Evolutionary conservation across 352 stramenopile species (phyloP), one percentile per base, ranked within the genome.

Genomic region (Globisporangium mamillatum): DNA sequence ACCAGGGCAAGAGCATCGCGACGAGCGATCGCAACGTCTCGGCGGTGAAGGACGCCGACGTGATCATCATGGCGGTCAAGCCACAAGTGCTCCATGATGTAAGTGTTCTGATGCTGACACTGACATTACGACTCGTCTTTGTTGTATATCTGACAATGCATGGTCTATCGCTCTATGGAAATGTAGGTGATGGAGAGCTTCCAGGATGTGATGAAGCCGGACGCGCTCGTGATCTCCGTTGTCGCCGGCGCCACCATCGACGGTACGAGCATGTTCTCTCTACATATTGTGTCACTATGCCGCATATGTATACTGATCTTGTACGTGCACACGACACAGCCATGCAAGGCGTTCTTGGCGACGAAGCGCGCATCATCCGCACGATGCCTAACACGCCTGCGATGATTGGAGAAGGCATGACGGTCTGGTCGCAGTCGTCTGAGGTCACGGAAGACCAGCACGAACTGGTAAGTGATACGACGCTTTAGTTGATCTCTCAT

Each of bases 371-470:
- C 36, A 75, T 99, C 69, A 97, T 98, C 54, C 90, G 95, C 29
- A 93, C 76, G 54, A 99, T 99, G 96, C 96, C 96, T 1, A 99
- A 99, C 75, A 99, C 96, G 7, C 96, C 96, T 4, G 94, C 94
- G 25, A 97, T 92, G 80, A 97, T 99, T 44, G 90, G 92, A 70
- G 79, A 97, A 70, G 95, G 96, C 60, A 97, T 98, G 70, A 98
- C 96, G 0, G 96, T 99, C 8, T 99, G 95, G 96, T 91, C 81
- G 16, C 81, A 90, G 64, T 91, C 82, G 22, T 75, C 71, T 2
- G 78, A 93, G 41, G 86, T 97, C 63, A 93, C 84, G 16, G 87
- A 86, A 62, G 78, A 83, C 27, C 84, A 95, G 68, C 82, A 94
- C 53, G 65, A 78, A 10, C 69, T 94, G 61, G 80, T 89, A 67